Percentiles rank a stretch among this genome's conserved stretches.
Evolutionary conservation across 768 basidiomycete genomes (phyloP).

Genomic region (Suillus spraguei): DNA sequence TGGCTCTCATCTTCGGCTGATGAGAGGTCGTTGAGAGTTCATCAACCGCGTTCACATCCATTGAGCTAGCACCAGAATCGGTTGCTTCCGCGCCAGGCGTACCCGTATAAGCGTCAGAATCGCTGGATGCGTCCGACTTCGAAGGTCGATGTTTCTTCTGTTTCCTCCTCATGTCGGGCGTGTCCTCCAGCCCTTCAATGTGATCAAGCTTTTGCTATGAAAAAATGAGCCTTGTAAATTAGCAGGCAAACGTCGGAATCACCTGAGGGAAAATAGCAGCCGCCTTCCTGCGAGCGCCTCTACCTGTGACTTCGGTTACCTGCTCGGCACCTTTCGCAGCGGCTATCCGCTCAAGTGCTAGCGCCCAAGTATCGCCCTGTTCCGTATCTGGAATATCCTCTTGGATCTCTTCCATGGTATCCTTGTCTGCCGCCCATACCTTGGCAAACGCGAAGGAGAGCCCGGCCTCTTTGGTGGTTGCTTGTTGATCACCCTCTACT

Average conservation of each 20-base stretch:
- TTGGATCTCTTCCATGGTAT: conserved; percentile 64
- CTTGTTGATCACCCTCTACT: conserved; percentile 61
- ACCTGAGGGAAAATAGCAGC: conserved; percentile 49
- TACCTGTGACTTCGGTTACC: conserved; percentile 61
- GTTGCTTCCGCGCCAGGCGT: conserved; percentile 24
- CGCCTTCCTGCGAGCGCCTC: conserved; percentile 75
- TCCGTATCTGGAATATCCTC: conserved; percentile 51
- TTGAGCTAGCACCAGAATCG: conserved; percentile 27
- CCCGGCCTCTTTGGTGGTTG: conserved; percentile 49
- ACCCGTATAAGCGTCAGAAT: conserved; percentile 42
- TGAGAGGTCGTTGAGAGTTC: conserved; percentile 1
- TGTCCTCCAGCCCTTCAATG: conserved; percentile 37
- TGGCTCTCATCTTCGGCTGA: conserved; percentile 9
- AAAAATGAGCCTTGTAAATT: conserved; percentile 7
- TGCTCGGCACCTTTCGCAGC: conserved; percentile 42
- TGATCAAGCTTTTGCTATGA: conserved; percentile 35
- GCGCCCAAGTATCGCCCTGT: conserved; percentile 80
- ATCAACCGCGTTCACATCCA: conserved; percentile 19
- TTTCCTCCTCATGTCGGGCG: conserved; percentile 39
- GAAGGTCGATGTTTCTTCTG: conserved; percentile 37
- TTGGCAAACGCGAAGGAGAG: conserved; percentile 86
- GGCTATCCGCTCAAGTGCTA: conserved; percentile 56
- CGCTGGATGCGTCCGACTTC: conserved; percentile 37
- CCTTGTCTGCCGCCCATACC: conserved; percentile 85
- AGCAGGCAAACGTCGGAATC: neutral